A percentile compares a stretch with the other conserved stretches of the same genome.
These are phyloP conservation scores for Tulasnella sp. DNA, from an alignment of 768 basidiomycete species.

Conservation along the genomic window DNA sequence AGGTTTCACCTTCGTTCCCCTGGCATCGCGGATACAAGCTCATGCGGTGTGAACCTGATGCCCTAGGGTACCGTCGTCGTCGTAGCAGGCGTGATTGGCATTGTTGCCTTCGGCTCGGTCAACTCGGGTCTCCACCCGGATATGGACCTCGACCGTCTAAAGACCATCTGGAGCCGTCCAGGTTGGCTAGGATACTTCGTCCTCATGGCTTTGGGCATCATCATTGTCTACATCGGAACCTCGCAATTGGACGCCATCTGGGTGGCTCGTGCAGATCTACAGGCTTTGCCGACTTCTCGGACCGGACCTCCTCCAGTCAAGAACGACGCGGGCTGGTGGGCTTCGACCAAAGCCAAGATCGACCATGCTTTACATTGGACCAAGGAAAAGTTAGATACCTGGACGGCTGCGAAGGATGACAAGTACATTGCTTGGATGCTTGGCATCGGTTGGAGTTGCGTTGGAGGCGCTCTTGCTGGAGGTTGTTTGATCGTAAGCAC, in stretches of 20 bases:
- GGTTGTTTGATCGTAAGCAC: conserved; percentile 52
- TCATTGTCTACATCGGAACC: conserved; percentile 54
- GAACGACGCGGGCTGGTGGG: conserved; percentile 21
- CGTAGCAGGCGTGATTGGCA: conserved; percentile 74
- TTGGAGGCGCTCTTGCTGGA: conserved; percentile 83
- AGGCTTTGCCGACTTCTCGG: conserved; percentile 34
- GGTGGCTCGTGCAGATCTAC: conserved; percentile 54
- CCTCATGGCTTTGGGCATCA: conserved; percentile 57
- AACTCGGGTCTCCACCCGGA: conserved; percentile 67
- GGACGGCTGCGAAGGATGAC: conserved; percentile 74
- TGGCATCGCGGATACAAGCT: conserved; percentile 2
- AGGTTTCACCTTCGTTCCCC: not conserved
- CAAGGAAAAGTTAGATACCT: conserved; percentile 52
- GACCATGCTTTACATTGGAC: conserved; percentile 39
- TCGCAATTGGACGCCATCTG: conserved; percentile 65
- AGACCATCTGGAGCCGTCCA: conserved; percentile 69
- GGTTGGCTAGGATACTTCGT: conserved; percentile 92
- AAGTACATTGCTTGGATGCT: conserved; percentile 80
- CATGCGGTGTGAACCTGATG: not conserved
- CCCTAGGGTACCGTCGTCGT: conserved; percentile 69
- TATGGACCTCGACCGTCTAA: conserved; percentile 64
- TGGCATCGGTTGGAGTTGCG: conserved; percentile 90
- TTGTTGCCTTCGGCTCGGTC: conserved; percentile 76
- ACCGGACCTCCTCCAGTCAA: conserved; percentile 14
- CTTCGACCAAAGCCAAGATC: conserved; percentile 33